These are phyloP conservation scores for Naumovozyma dairenensis DNA, from an alignment of 805 yeast species.

Conservation along the genomic window DNA sequence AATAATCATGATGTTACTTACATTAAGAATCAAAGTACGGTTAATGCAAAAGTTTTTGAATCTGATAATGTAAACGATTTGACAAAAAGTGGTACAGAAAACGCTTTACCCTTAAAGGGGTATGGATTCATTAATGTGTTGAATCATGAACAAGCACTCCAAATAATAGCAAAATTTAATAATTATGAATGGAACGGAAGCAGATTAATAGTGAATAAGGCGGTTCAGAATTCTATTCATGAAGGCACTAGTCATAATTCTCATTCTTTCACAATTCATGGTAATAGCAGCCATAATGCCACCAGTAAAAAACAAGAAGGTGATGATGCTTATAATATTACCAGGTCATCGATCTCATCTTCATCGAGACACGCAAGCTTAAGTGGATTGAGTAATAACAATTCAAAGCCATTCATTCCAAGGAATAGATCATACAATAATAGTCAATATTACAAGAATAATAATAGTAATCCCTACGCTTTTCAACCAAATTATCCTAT, in stretches of 20 bases:
- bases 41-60: not conserved
- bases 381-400: not conserved
- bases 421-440: too few relatives aligned
- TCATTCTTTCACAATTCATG: not conserved
- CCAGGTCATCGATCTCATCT: not conserved
- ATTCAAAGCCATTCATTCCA: too few relatives aligned
- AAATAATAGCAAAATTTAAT: slow-evolving; percentile 40
- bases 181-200: slow-evolving; percentile 31
- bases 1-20: not conserved
- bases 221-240: slow-evolving; percentile 24
- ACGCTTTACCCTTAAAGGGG: slow-evolving; percentile 30
- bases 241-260: not conserved
- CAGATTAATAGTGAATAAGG: slow-evolving; percentile 30
- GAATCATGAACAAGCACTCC: slow-evolving; percentile 39
- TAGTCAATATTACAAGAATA: too few relatives aligned
- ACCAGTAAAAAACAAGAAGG: too few relatives aligned
- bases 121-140: slow-evolving; percentile 48
- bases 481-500: too few relatives aligned
- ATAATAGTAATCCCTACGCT: too few relatives aligned
- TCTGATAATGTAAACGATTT: not conserved
- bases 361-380: not conserved
- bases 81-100: too few relatives aligned
- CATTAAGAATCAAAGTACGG: not conserved
- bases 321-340: too few relatives aligned
- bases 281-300: not conserved